These are phyloP conservation scores for Chrysophaeum taylorii DNA, from an alignment of 352 stramenopile genomes.

Conservation along the genomic window DNA sequence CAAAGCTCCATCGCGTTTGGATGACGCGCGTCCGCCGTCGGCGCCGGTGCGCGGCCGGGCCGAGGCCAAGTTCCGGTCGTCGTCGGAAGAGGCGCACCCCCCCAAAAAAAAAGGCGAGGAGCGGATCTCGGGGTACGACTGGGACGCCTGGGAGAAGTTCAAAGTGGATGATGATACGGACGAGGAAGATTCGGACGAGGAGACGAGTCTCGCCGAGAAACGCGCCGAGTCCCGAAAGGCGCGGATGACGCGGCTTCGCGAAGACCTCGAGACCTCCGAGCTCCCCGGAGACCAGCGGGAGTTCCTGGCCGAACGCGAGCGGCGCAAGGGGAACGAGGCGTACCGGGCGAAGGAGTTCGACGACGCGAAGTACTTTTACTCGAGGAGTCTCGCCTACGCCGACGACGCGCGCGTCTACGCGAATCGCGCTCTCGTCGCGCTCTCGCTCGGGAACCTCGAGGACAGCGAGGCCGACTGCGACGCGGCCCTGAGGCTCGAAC, in stretches of 20 bases:
- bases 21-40: slow-evolving; percentile 22
- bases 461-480: slow-evolving; percentile 70
- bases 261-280: slow-evolving; percentile 15
- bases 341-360: slow-evolving; percentile 69
- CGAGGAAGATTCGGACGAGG: slow-evolving; percentile 33
- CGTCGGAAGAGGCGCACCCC: neutral
- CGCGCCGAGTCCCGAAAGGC: slow-evolving; percentile 10
- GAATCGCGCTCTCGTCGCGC: slow-evolving; percentile 66
- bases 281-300: slow-evolving; percentile 25
- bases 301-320: slow-evolving; percentile 48
- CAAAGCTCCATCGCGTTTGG: slow-evolving; percentile 45
- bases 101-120: slow-evolving; percentile 26
- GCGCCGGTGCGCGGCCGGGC: neutral
- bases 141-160: slow-evolving; percentile 77
- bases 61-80: slow-evolving; percentile 17
- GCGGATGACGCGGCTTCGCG: neutral
- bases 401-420: slow-evolving; percentile 60
- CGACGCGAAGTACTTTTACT: slow-evolving; percentile 70
- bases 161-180: slow-evolving; percentile 50
- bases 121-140: slow-evolving; percentile 60
- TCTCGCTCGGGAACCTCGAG: slow-evolving; percentile 65
- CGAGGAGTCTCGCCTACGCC: slow-evolving; percentile 65
- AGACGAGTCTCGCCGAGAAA: slow-evolving; percentile 6
- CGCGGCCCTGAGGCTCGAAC: slow-evolving; percentile 57
- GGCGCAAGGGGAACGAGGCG: slow-evolving; percentile 84